Conservation (phyloP, 2,329 filamentous ascomycete genomes). For the Neofusicoccum sp. region DNA sequence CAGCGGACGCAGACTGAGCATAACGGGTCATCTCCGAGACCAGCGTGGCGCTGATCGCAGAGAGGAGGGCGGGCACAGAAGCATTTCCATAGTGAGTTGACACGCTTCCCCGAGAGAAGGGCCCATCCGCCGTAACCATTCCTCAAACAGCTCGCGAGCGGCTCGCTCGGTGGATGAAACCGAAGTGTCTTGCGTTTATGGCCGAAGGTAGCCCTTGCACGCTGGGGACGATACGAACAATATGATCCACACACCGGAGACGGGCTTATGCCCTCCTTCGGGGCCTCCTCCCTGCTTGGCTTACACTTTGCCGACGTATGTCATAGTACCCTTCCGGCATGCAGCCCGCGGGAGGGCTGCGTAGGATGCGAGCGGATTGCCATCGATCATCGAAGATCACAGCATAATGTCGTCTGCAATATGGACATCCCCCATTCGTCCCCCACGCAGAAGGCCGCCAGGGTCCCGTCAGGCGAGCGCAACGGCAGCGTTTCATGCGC, state of each 20-base stretch:
- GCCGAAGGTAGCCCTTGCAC: constrained; percentile 13
- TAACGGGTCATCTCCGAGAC: constrained; percentile 18
- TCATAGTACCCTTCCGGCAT: constrained; percentile 14
- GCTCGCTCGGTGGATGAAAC: constrained; percentile 17
- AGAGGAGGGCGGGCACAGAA: constrained; percentile 2
- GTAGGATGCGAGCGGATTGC: constrained; percentile 13
- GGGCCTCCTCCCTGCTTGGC: constrained; percentile 8
- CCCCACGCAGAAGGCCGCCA: constrained; percentile 16
- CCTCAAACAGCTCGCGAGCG: constrained; percentile 6
- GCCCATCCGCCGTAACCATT: constrained; percentile 3
- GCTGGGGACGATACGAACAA: constrained; percentile 11
- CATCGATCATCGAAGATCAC: constrained; percentile 20
- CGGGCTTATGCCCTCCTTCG: constrained; percentile 10
- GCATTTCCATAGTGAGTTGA: constrained; percentile 5
- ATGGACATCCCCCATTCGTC: constrained; percentile 16
- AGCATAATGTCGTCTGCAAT: constrained; percentile 16
- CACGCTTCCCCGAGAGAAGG: constrained; percentile 2
- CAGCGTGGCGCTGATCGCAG: constrained; percentile 16
- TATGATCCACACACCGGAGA: constrained; percentile 5
- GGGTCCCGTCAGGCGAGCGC: constrained; percentile 16
- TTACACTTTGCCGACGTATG: constrained; percentile 1
- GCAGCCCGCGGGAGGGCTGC: constrained; percentile 16
- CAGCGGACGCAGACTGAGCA: constrained; percentile 1
- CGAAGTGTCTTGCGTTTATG: constrained; percentile 12
- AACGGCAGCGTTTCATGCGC: constrained; percentile 17